Percentiles rank a stretch among this genome's conserved stretches.
phyloP scores from a whole-genome alignment of 1,139 yeast genomes.

The Saccharomyces hybrid region DNA sequence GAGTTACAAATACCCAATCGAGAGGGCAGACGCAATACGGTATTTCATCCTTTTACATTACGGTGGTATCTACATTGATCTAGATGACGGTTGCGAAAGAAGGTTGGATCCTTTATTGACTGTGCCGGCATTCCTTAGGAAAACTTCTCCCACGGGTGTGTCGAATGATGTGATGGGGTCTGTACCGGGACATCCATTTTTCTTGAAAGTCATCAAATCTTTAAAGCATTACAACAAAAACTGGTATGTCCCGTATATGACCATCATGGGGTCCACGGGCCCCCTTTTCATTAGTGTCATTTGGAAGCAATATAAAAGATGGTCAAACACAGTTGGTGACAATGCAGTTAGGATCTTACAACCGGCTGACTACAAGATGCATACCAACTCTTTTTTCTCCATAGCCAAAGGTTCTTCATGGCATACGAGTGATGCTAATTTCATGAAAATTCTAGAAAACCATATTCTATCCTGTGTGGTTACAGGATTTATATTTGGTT shows the following conservation, averaged over 20 bases:
- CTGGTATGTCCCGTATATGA: slow-evolving; percentile 82
- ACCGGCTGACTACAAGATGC: slow-evolving; percentile 63
- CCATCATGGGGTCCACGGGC: slow-evolving; percentile 94
- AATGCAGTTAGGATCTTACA: slow-evolving; percentile 57
- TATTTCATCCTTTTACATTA: slow-evolving; percentile 74
- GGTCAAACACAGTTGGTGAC: slow-evolving; percentile 52
- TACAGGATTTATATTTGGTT: slow-evolving; percentile 57
- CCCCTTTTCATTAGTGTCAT: slow-evolving; percentile 79
- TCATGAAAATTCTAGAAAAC: slow-evolving; percentile 59
- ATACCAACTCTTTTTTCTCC: slow-evolving; percentile 53
- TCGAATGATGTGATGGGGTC: slow-evolving; percentile 92
- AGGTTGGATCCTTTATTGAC: slow-evolving; percentile 71
- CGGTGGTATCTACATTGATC: slow-evolving; percentile 85
- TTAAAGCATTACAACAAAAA: slow-evolving; percentile 56
- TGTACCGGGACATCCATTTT: slow-evolving; percentile 80
- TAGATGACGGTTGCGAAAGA: slow-evolving; percentile 82
- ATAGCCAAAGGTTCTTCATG: slow-evolving; percentile 78
- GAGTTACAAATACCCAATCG: slow-evolving; percentile 67
- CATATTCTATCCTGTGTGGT: slow-evolving; percentile 64
- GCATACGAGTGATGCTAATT: slow-evolving; percentile 80
- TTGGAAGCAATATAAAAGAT: slow-evolving; percentile 81
- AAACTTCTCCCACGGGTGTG: slow-evolving; percentile 83
- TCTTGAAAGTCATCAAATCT: slow-evolving; percentile 57
- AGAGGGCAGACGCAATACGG: slow-evolving; percentile 86
- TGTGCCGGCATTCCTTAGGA: slow-evolving; percentile 78